Evolutionary conservation across 1,284 basidiomycete genomes (phyloP), one percentile per base, ranked within the genome.

Genomic region (Melampsora larici-populina): DNA sequence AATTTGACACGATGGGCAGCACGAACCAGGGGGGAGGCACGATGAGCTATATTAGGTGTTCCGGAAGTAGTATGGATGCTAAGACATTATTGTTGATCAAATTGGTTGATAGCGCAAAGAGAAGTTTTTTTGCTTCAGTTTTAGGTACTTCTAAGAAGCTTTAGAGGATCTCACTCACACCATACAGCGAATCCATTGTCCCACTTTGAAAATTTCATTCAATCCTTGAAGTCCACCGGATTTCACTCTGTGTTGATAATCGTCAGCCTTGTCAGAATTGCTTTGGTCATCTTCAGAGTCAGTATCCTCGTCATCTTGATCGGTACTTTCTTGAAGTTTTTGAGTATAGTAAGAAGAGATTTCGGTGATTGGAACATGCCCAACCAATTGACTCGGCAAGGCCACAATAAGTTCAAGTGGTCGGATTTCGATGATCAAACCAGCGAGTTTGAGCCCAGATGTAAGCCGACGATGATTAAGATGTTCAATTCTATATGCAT

Each of bases 351-450:
- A 89, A 18, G 88, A 85, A n/a, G 94, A 94, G 79, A 99, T 89
- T 84, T 95, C 90, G 46, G 95, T 98, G 81, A 99, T 94, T 13
- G 97, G 96, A 33, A 99, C 88, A 84, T 99, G 95, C 4, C 89
- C 97, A 80, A 94, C 89, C 60, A 99, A 89, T 86, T 99, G 96
- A 83, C 95, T 93, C 29, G 97, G 96, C 29, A 99, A 87, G 8
- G 95, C 97, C 31, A 99, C 87, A 78, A 99, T 89, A 62, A 99
- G 88, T 65, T 93, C 92, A 31, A 99, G 89, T 3, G 96, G 93
- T 79, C 94, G 89, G 66, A 99, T 88, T 18, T 91, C 90, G 80
- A 93, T 88, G 68, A 99, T 88, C 84, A 94, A 92, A 46, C 90
- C 91, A 46, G 99, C 87, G 24, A 98, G 87, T 82, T 91, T 92